phyloP scores from a whole-genome alignment of 73 alveolate species.

The Effrenium voratum region DNA sequence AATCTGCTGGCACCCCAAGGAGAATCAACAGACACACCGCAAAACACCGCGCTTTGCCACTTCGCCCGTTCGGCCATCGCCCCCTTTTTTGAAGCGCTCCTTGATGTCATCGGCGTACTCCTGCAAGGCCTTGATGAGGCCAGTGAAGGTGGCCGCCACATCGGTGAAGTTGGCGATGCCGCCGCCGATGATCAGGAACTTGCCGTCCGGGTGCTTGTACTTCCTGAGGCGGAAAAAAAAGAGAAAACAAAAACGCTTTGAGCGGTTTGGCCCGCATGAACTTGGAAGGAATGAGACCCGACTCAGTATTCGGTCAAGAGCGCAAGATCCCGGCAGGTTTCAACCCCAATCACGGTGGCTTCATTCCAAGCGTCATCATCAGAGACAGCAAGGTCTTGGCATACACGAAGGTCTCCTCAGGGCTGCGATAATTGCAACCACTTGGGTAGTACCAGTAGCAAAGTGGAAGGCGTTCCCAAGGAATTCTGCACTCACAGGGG shows the following conservation, averaged over 20 bases:
- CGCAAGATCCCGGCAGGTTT: too few relatives aligned
- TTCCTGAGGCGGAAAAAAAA: neutral
- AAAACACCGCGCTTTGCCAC: too few relatives aligned
- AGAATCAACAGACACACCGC: too few relatives aligned
- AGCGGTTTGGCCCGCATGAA: neutral
- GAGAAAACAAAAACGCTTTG: neutral
- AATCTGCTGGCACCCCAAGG: too few relatives aligned
- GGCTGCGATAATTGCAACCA: too few relatives aligned
- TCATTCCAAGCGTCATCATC: slow-evolving; percentile 57
- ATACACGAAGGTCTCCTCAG: slow-evolving; percentile 80
- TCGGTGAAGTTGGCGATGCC: slow-evolving; percentile 94
- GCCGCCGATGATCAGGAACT: slow-evolving; percentile 88
- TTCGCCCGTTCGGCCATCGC: too few relatives aligned
- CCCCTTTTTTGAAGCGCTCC: too few relatives aligned
- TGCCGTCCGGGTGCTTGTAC: slow-evolving; percentile 90
- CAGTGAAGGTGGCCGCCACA: slow-evolving; percentile 93
- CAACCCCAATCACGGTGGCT: neutral
- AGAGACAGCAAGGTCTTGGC: slow-evolving; percentile 83
- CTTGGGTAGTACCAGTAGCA: too few relatives aligned
- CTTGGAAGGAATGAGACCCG: neutral
- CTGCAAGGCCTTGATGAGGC: slow-evolving; percentile 94
- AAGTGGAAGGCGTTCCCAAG: too few relatives aligned
- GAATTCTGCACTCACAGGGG: too few relatives aligned
- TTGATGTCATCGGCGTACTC: slow-evolving; percentile 91
- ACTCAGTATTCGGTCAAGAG: neutral